Percentiles rank a stretch among this genome's conserved stretches.
Evolutionary conservation across 495 filamentous ascomycete genomes (phyloP).

Genomic region (Penicillium antarcticum): DNA sequence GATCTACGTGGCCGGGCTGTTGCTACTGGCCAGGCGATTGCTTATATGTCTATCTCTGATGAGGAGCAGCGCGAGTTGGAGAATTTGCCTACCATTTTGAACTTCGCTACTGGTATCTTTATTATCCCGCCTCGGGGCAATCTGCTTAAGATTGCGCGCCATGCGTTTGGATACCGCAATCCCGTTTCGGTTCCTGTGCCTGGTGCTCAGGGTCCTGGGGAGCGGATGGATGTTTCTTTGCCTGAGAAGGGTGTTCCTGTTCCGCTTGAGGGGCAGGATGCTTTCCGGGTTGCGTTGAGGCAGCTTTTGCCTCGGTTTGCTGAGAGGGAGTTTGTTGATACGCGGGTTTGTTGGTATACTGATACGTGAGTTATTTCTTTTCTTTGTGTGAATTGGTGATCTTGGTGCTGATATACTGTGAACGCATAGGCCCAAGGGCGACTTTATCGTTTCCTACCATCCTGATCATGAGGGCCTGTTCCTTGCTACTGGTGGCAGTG

Average conservation of each 20-base stretch:
- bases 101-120: constrained; percentile 78
- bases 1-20: constrained; percentile 72
- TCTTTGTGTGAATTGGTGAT: too few relatives aligned
- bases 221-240: constrained; percentile 40
- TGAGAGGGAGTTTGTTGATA: constrained; percentile 61
- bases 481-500: constrained; percentile 79
- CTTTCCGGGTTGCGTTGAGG: constrained; percentile 57
- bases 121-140: constrained; percentile 72
- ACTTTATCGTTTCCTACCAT: constrained; percentile 80
- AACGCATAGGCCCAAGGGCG: constrained; percentile 52
- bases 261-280: constrained; percentile 59
- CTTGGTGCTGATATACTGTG: constrained; percentile 3
- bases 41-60: constrained; percentile 67
- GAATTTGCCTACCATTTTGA: constrained; percentile 71
- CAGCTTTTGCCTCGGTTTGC: constrained; percentile 61
- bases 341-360: constrained; percentile 86
- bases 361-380: constrained; percentile 57
- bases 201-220: background rate
- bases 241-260: constrained; percentile 35
- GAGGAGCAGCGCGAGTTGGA: constrained; percentile 62
- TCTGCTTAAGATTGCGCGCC: constrained; percentile 77
- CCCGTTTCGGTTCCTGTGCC: constrained; percentile 47
- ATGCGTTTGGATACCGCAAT: constrained; percentile 80
- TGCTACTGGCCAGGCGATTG: constrained; percentile 77
- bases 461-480: constrained; percentile 66